A percentile compares a stretch with the other conserved stretches of the same genome.
These are phyloP conservation scores for Thozetella sp. DNA, from an alignment of 495 filamentous ascomycete species.

Conservation along the genomic window DNA sequence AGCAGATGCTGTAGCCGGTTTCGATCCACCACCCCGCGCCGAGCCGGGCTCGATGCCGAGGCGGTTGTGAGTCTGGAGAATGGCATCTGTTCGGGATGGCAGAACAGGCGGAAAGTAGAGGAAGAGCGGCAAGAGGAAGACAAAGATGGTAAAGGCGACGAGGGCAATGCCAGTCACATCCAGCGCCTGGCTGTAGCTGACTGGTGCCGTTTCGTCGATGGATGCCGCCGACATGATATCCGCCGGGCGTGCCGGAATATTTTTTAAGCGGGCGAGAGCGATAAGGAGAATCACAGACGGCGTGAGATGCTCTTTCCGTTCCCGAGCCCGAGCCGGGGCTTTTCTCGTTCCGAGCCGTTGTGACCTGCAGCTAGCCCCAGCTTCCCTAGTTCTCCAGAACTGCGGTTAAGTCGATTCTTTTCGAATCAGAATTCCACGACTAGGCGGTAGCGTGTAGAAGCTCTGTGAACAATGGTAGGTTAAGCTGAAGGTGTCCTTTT, in stretches of 20 bases:
- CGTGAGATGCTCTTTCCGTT: background rate
- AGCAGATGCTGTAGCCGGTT: slow-evolving; percentile 17
- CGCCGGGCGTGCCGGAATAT: too few relatives aligned
- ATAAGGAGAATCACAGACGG: background rate
- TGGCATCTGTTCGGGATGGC: slow-evolving; percentile 45
- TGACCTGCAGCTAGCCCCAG: background rate
- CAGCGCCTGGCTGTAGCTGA: slow-evolving; percentile 12
- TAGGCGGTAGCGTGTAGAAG: background rate
- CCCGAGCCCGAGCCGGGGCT: background rate
- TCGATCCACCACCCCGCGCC: slow-evolving; percentile 16
- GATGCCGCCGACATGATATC: slow-evolving; percentile 6
- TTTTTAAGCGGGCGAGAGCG: background rate
- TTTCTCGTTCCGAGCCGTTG: background rate
- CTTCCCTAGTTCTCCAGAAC: background rate
- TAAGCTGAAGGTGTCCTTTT: background rate
- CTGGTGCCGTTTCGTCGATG: background rate
- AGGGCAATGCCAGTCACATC: slow-evolving; percentile 37
- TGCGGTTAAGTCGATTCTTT: too few relatives aligned
- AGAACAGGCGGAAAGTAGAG: slow-evolving; percentile 45
- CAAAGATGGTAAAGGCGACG: slow-evolving; percentile 40
- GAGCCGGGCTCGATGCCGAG: slow-evolving; percentile 29
- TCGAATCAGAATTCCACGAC: background rate
- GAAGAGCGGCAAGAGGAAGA: slow-evolving; percentile 48
- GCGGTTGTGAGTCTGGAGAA: slow-evolving; percentile 42
- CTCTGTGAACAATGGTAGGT: background rate